Percentiles rank a stretch among this genome's conserved stretches.
Evolutionary conservation across 2,329 filamentous ascomycete genomes (phyloP).

Genomic region (Epichloe uncinata): DNA sequence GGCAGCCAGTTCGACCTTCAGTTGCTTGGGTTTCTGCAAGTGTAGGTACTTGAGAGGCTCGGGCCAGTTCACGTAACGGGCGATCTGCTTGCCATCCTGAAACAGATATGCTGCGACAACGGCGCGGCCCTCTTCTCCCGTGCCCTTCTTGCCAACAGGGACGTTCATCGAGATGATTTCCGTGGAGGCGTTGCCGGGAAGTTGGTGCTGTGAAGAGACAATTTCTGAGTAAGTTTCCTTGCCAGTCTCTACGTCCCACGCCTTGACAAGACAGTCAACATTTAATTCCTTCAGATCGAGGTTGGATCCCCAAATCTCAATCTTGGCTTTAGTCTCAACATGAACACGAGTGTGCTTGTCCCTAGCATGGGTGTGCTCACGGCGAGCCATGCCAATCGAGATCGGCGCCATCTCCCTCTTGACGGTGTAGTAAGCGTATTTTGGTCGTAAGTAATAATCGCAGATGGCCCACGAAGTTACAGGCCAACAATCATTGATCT

Average conservation of each 20-base stretch:
- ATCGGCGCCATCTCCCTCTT: slow-evolving; percentile 64
- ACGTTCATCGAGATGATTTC: slow-evolving; percentile 45
- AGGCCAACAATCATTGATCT: slow-evolving; percentile 80
- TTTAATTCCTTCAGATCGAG: slow-evolving; percentile 36
- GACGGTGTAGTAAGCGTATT: slow-evolving; percentile 67
- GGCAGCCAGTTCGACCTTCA: slow-evolving; percentile 30
- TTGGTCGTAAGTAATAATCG: slow-evolving; percentile 67
- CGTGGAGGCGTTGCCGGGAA: slow-evolving; percentile 45
- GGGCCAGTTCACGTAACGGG: slow-evolving; percentile 57
- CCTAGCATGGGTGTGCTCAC: slow-evolving; percentile 32
- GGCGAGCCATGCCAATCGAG: slow-evolving; percentile 54
- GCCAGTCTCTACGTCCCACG: slow-evolving; percentile 50
- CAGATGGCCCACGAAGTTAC: slow-evolving; percentile 68
- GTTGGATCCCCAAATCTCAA: slow-evolving; percentile 55
- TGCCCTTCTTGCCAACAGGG: slow-evolving; percentile 27
- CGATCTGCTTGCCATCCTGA: slow-evolving; percentile 36
- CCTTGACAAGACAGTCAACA: slow-evolving; percentile 42
- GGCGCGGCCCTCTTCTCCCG: slow-evolving; percentile 27
- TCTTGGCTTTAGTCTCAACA: slow-evolving; percentile 32
- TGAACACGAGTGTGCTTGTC: slow-evolving; percentile 44
- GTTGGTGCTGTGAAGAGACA: slow-evolving; percentile 26
- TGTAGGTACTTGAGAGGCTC: slow-evolving; percentile 59
- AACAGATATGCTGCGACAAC: slow-evolving; percentile 50
- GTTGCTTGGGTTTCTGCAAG: slow-evolving; percentile 38
- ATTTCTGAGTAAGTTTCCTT: slow-evolving; percentile 36